A percentile compares a stretch with the other conserved stretches of the same genome.
phyloP scores from a whole-genome alignment of 2,329 filamentous ascomycete species.

The Paraconiothyrium sp. region DNA sequence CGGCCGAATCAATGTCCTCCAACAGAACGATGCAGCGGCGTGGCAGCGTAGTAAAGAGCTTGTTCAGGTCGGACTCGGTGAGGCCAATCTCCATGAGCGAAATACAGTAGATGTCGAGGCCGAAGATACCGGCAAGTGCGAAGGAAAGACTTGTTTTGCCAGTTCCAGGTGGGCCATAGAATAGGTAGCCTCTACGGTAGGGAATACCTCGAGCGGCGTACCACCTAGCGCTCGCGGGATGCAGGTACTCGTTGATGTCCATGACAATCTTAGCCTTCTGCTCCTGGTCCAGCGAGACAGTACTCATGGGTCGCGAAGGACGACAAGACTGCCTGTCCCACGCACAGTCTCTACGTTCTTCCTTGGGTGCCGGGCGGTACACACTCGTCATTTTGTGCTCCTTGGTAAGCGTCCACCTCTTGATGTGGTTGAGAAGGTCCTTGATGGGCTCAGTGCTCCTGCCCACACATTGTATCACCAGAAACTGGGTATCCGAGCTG shows the following conservation, averaged over 20 bases:
- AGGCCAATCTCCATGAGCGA: slow-evolving; percentile 73
- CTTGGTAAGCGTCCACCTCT: slow-evolving; percentile 55
- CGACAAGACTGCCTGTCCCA: slow-evolving; percentile 60
- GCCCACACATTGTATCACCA: slow-evolving; percentile 59
- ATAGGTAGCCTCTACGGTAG: slow-evolving; percentile 83
- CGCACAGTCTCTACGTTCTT: slow-evolving; percentile 39
- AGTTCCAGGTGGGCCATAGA: slow-evolving; percentile 82
- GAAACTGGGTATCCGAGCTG: slow-evolving; percentile 50
- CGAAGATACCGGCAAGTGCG: slow-evolving; percentile 59
- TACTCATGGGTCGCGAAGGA: slow-evolving; percentile 75
- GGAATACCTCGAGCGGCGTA: slow-evolving; percentile 83
- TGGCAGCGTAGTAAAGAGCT: slow-evolving; percentile 55
- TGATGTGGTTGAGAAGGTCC: slow-evolving; percentile 55
- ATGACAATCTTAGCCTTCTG: slow-evolving; percentile 73
- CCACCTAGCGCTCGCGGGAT: slow-evolving; percentile 78
- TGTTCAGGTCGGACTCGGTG: slow-evolving; percentile 69
- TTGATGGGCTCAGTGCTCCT: slow-evolving; percentile 60
- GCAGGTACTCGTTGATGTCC: slow-evolving; percentile 82
- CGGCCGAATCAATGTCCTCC: slow-evolving; percentile 60
- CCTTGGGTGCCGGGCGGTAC: slow-evolving; percentile 56
- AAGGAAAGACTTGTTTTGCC: slow-evolving; percentile 69
- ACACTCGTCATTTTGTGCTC: slow-evolving; percentile 57
- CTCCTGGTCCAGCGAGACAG: slow-evolving; percentile 74
- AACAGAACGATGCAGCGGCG: slow-evolving; percentile 57
- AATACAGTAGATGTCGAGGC: slow-evolving; percentile 57